phyloP scores from a whole-genome alignment of 495 filamentous ascomycete genomes.

The Saxispiralis lemnorum region DNA sequence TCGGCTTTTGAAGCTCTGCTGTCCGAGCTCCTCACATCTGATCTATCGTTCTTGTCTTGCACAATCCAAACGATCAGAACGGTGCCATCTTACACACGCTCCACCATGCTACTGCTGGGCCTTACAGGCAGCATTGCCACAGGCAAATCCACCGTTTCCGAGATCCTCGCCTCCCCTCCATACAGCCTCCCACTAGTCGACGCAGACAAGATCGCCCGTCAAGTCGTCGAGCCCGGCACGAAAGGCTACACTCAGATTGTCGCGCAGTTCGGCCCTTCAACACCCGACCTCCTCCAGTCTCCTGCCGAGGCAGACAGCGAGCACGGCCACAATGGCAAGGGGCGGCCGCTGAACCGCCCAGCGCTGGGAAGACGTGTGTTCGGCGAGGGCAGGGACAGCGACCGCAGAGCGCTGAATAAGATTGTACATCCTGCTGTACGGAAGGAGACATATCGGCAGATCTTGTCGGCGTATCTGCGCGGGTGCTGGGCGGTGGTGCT shows the following conservation, averaged over 20 bases:
- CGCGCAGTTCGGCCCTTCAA: slow-evolving; percentile 55
- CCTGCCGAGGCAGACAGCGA: slow-evolving; percentile 21
- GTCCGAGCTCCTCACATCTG: no score
- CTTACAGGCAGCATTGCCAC: slow-evolving; percentile 95
- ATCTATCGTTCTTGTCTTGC: no score
- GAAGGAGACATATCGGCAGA: slow-evolving; percentile 50
- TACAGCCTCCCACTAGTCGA: slow-evolving; percentile 87
- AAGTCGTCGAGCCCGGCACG: slow-evolving; percentile 83
- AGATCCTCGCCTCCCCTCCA: slow-evolving; percentile 57
- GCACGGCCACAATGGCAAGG: slow-evolving; percentile 30
- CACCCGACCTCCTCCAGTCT: slow-evolving; percentile 60
- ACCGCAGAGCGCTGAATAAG: slow-evolving; percentile 59
- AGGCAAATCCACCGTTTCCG: slow-evolving; percentile 90
- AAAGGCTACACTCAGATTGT: slow-evolving; percentile 64
- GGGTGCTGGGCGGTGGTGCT: slow-evolving; percentile 80
- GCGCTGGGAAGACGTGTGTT: slow-evolving; percentile 75
- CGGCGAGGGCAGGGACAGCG: slow-evolving; percentile 48
- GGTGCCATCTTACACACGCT: neutral
- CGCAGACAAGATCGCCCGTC: slow-evolving; percentile 75
- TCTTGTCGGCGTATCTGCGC: slow-evolving; percentile 45
- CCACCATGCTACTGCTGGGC: slow-evolving; percentile 75
- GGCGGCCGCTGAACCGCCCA: slow-evolving; percentile 63
- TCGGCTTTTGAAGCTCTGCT: no score
- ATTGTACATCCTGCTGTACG: slow-evolving; percentile 84
- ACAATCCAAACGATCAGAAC: neutral